Base-by-base conservation (phyloP, 257 asterid genomes). In the Pogostemon cablin region DNA sequence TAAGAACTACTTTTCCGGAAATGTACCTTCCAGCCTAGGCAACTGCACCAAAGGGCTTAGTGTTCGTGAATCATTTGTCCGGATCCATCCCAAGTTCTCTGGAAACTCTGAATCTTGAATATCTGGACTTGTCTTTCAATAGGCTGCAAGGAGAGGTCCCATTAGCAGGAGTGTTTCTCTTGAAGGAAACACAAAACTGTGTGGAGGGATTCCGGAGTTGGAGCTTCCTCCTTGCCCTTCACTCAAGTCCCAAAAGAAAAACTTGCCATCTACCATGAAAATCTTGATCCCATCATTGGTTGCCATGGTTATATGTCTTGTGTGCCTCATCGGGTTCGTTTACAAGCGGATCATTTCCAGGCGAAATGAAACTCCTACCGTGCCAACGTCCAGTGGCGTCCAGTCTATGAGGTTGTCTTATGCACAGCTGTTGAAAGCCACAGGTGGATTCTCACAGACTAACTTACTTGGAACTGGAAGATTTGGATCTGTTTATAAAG, bases 181-280 rank as follows among this genome's bases (percentile, higher is more conserved):
- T 15, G 41, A 67, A 3, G 62, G 72, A 1, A 67, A 67, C 9
- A 8, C 2, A 15, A 2, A 15, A 15, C 7, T 67, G 10, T 67
- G 72, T 67, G 72, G 72, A 9, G 72, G 73, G 8, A 9, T 68
- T 9, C 4, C 3, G 2, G 73, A 20, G 42, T 5, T 67, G 53
- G 20, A 39, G 35, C 73, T 68, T 54, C 55, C 43, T 20, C 73
- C 9, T 1, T 68, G 73, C 53, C 10, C 73, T 1, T 0, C 6
- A 3, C 15, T 38, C 3, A 54, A 10, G 41, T 53, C 72, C 32
- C 9, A 3, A 0, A 42, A 38, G 47, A 69, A 42, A n/a, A 20
- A 1, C 11, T 55, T 9, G 7, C 7, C 46, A 0, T 25, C 37
- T 6, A 25, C 32, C 9, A 56, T 56, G 0, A 69, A 56, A 57